These are phyloP conservation scores for Neurospora sp. DNA, from an alignment of 2,329 filamentous ascomycete species.

Conservation along the genomic window DNA sequence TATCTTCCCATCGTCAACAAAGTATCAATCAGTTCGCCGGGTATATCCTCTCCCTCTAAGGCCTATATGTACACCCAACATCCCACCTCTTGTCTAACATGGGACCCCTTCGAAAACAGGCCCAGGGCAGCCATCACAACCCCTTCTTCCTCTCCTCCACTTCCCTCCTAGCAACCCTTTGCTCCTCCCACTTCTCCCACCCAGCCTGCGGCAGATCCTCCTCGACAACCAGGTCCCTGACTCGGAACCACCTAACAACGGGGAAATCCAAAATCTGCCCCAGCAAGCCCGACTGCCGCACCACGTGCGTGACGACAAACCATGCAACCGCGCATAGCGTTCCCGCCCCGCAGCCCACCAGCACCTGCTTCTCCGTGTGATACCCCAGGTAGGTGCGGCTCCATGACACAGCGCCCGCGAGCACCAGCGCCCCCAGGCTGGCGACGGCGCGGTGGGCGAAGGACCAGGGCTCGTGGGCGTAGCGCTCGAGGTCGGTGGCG, in stretches of 20 bases:
- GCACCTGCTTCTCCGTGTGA: constrained; percentile 78
- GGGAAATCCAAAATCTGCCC: constrained; percentile 61
- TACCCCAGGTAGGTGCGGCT: constrained; percentile 89
- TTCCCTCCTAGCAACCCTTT: constrained; percentile 25
- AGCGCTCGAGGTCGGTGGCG: constrained; percentile 15
- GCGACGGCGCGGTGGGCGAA: constrained; percentile 47
- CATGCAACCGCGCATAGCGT: constrained; percentile 61
- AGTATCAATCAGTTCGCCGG: not conserved
- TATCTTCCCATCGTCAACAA: not conserved
- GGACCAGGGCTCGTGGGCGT: constrained; percentile 45
- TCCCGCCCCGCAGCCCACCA: constrained; percentile 68
- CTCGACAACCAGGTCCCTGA: constrained; percentile 75
- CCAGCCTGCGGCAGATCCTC: constrained; percentile 87
- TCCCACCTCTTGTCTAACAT: not conserved
- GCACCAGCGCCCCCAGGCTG: constrained; percentile 44
- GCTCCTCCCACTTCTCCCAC: constrained; percentile 81
- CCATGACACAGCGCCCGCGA: constrained; percentile 61
- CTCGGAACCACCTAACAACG: constrained; percentile 53
- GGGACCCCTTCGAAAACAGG: not conserved
- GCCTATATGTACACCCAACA: not conserved
- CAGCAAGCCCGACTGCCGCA: constrained; percentile 59
- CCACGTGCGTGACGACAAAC: constrained; percentile 62
- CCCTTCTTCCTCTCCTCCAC: constrained; percentile 4
- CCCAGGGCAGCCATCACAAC: not conserved
- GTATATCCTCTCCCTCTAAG: not conserved